Evolutionary conservation across 2,329 filamentous ascomycete genomes (phyloP).

Genomic region (Fusarium sp.): DNA sequence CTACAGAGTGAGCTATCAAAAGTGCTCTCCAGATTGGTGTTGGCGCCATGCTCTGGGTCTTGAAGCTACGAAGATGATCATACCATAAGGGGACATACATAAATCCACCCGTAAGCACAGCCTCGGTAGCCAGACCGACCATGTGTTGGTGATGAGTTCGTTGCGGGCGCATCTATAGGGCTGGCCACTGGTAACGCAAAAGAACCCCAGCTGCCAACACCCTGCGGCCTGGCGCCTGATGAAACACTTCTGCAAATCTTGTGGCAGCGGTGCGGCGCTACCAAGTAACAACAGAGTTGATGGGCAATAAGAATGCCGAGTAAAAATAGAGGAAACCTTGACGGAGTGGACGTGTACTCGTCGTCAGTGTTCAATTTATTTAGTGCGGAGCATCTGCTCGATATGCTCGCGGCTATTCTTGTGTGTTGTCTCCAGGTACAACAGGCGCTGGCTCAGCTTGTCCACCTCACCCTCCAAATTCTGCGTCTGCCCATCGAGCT

Average conservation of each 20-base stretch:
- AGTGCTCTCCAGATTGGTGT: conserved; percentile 17
- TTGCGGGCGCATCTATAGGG: conserved; percentile 26
- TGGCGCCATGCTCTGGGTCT: conserved; percentile 19
- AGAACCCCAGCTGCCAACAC: neutral
- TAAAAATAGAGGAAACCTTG: neutral
- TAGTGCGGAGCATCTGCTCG: conserved; percentile 82
- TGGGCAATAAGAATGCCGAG: neutral
- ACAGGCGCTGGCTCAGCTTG: conserved; percentile 86
- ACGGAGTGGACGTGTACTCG: neutral
- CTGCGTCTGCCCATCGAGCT: conserved; percentile 80
- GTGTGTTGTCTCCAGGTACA: conserved; percentile 94
- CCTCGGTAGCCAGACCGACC: conserved; percentile 9
- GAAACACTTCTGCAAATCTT: conserved; percentile 24
- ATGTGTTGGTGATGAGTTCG: conserved; percentile 4
- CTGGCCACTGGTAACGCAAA: conserved; percentile 2
- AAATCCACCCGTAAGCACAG: conserved; percentile 4
- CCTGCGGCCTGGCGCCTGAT: conserved; percentile 19
- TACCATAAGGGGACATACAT: conserved; percentile 5
- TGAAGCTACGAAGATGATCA: conserved; percentile 7
- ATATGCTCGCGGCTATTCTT: conserved; percentile 95
- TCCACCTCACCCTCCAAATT: conserved; percentile 83
- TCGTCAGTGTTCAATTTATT: conserved; percentile 39
- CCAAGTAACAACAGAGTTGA: neutral
- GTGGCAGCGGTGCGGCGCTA: neutral
- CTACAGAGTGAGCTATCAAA: conserved; percentile 5